Conservation (phyloP, 2,329 filamentous ascomycete genomes). For the Myriosclerotinia scirpicola region DNA sequence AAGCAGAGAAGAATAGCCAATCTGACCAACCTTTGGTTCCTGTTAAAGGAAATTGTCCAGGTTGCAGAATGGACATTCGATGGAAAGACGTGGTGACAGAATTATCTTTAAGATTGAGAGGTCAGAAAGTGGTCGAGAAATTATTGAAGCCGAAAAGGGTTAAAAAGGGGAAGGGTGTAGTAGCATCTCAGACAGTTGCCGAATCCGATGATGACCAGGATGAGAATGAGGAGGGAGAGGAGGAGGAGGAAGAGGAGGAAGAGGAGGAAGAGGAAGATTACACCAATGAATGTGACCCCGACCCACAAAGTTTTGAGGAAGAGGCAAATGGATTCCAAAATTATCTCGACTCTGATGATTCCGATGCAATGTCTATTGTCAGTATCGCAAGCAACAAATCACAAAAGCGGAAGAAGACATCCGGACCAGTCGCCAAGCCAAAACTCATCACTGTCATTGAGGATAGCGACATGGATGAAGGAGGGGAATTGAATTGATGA, state of each 20-base stretch:
- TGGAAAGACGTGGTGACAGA: slow-evolving; percentile 86
- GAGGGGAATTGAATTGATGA: too few relatives aligned
- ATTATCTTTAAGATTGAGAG: slow-evolving; percentile 70
- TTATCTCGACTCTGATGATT: slow-evolving; percentile 29
- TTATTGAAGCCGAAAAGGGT: slow-evolving; percentile 55
- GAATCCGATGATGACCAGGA: slow-evolving; percentile 26
- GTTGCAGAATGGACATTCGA: slow-evolving; percentile 59
- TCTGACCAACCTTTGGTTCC: slow-evolving; percentile 59
- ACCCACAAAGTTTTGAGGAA: neutral
- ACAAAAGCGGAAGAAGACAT: slow-evolving; percentile 21
- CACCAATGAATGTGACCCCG: neutral
- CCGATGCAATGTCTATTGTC: slow-evolving; percentile 32
- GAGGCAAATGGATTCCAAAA: slow-evolving; percentile 12
- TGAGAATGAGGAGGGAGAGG: slow-evolving; percentile 14
- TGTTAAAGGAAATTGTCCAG: slow-evolving; percentile 66
- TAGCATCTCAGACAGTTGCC: slow-evolving; percentile 28
- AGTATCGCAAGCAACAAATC: slow-evolving; percentile 23
- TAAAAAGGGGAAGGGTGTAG: slow-evolving; percentile 24
- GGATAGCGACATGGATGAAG: slow-evolving; percentile 56
- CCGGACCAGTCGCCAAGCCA: slow-evolving; percentile 20
- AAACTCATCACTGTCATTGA: slow-evolving; percentile 47
- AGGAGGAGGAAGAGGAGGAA: neutral
- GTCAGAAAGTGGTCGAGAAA: slow-evolving; percentile 66
- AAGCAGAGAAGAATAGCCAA: slow-evolving; percentile 38
- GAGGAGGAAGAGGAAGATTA: neutral